phyloP scores from a whole-genome alignment of 805 yeast genomes.

The Yarrowia sp. region DNA sequence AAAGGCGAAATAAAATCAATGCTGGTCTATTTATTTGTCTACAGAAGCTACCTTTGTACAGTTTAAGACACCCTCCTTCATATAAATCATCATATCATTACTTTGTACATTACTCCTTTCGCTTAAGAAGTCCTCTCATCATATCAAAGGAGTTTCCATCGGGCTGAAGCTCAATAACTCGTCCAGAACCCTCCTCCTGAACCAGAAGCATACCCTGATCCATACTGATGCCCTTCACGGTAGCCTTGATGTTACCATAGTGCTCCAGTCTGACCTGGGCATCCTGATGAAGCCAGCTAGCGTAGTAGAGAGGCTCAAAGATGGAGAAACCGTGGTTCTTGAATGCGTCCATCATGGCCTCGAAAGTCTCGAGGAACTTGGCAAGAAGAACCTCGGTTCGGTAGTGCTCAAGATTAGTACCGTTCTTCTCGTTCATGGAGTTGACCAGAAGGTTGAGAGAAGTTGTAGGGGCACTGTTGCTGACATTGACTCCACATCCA shows the following conservation, averaged over 20 bases:
- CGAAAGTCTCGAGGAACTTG: constrained; percentile 67
- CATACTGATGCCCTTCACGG: constrained; percentile 77
- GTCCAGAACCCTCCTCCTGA: constrained; percentile 68
- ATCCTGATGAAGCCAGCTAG: constrained; percentile 81
- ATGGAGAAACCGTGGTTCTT: constrained; percentile 68
- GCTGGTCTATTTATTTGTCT: no score
- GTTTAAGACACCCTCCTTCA: no score
- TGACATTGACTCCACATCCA: constrained; percentile 88
- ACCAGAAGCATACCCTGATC: constrained; percentile 87
- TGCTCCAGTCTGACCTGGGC: constrained; percentile 76
- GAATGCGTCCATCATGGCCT: constrained; percentile 62
- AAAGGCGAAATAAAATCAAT: no score
- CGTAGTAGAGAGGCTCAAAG: constrained; percentile 74
- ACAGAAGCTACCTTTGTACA: no score
- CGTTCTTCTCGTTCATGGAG: constrained; percentile 58
- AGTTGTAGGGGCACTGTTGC: constrained; percentile 89
- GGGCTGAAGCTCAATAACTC: constrained; percentile 78
- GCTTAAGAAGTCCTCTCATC: constrained; percentile 83
- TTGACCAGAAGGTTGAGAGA: constrained; percentile 77
- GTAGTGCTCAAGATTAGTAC: constrained; percentile 56
- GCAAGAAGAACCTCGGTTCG: constrained; percentile 66
- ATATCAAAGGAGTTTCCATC: constrained; percentile 98
- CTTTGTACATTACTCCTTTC: constrained; percentile 50
- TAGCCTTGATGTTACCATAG: constrained; percentile 61
- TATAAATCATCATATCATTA: not conserved